A percentile compares a stretch with the other conserved stretches of the same genome.
Conservation (phyloP, 2,329 filamentous ascomycete species). For the Didymella glomerata region DNA sequence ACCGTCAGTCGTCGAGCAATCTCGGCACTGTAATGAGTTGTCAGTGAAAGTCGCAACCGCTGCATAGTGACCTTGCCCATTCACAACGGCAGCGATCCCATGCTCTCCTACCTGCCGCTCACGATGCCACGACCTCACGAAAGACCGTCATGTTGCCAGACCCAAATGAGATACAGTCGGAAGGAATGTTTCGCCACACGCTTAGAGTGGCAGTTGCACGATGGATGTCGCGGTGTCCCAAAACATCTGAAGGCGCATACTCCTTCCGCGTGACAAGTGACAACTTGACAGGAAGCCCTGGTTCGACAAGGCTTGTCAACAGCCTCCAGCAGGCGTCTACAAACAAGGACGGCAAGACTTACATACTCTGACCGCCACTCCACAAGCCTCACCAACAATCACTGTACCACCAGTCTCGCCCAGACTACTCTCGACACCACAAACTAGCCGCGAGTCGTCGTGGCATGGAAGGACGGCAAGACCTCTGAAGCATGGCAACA, state of each 20-base stretch:
- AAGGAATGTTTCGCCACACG: background rate
- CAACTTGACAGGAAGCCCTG: conserved; percentile 20
- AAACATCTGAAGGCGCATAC: conserved; percentile 16
- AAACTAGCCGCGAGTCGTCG: conserved; percentile 1
- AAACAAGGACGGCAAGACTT: conserved; percentile 11
- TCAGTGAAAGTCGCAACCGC: background rate
- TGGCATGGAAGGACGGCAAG: conserved; percentile 8
- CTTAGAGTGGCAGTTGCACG: background rate
- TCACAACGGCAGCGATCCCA: background rate
- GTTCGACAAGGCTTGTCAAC: conserved; percentile 17
- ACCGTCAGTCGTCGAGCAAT: conserved; percentile 1
- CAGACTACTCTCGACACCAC: conserved; percentile 1
- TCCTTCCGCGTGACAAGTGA: conserved; percentile 24
- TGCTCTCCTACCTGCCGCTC: background rate
- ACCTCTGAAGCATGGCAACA: background rate
- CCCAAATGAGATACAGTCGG: background rate
- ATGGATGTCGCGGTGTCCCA: conserved; percentile 1
- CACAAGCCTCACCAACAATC: conserved; percentile 1
- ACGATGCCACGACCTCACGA: background rate
- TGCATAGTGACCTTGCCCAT: background rate
- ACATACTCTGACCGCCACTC: conserved; percentile 31
- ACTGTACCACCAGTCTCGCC: conserved; percentile 4
- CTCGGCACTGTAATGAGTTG: background rate
- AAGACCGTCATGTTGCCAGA: background rate
- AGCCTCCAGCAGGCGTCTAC: conserved; percentile 2